Evolutionary conservation across 202 grass and related monocot genomes (phyloP).

Genomic region (Zoysia matrella): DNA sequence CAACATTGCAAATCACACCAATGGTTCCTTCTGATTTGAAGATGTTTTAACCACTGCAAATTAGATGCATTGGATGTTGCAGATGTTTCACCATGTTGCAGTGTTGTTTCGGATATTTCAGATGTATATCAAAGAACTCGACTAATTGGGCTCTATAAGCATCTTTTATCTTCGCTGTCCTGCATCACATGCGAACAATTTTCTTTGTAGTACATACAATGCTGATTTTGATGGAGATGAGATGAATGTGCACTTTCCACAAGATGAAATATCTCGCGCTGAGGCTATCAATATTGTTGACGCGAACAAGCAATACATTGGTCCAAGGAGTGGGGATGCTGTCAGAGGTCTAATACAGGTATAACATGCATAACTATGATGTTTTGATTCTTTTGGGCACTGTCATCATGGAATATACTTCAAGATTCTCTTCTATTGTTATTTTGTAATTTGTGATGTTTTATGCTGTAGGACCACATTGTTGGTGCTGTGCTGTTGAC

Average conservation of each 20-base stretch:
- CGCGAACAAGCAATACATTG: slow-evolving; percentile 96
- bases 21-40: not conserved
- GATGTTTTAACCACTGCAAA: not conserved
- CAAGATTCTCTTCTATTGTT: too few relatives aligned
- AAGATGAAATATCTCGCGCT: slow-evolving; percentile 98
- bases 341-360: slow-evolving; percentile 97
- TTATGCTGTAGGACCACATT: slow-evolving; percentile 78
- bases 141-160: too few relatives aligned
- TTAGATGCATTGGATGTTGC: not conserved
- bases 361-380: not conserved
- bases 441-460: not conserved
- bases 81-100: not conserved
- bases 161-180: not conserved
- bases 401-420: not conserved
- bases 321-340: slow-evolving; percentile 81
- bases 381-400: too few relatives aligned
- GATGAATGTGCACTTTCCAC: slow-evolving; percentile 97
- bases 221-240: slow-evolving; percentile 99
- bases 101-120: not conserved
- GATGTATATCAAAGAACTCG: not conserved
- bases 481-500: slow-evolving; percentile 93
- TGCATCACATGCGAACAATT: not conserved
- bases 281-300: slow-evolving; percentile 93
- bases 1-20: not conserved
- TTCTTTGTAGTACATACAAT: slow-evolving; percentile 92